phyloP scores from a whole-genome alignment of 208 protist species.

The Porcisia hertigi region DNA sequence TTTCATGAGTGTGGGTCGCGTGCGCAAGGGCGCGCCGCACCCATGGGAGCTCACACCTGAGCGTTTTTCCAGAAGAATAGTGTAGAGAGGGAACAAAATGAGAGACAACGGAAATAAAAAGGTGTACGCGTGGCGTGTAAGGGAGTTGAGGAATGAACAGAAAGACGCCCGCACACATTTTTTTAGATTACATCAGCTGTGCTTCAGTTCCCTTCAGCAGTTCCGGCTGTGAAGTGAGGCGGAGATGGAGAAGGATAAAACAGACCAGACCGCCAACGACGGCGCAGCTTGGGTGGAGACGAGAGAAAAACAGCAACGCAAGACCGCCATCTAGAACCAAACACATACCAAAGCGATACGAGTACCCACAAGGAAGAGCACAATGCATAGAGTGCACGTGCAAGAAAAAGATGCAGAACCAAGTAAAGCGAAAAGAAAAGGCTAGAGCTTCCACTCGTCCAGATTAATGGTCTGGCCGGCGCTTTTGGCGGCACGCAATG shows the following conservation, averaged over 20 bases:
- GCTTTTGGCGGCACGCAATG: constrained; percentile 72
- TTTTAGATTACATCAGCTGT: constrained; percentile 10
- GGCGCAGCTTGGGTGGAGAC: not conserved
- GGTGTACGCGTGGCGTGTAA: not conserved
- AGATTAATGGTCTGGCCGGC: constrained; percentile 80
- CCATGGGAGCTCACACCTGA: not conserved
- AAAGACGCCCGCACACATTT: not conserved
- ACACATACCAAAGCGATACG: not conserved
- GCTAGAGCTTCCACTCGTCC: constrained; percentile 81
- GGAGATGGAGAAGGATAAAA: not conserved
- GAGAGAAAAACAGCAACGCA: not conserved
- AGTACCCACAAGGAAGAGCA: not conserved
- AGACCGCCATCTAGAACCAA: not conserved
- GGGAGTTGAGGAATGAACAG: not conserved
- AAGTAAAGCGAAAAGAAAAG: not conserved
- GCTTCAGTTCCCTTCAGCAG: not conserved
- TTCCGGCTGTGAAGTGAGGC: not conserved
- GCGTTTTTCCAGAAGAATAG: not conserved
- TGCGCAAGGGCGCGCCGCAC: not conserved
- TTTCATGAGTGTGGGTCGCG: not conserved
- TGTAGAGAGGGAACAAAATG: constrained; percentile 4
- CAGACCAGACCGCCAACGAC: not conserved
- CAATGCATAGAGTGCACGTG: not conserved
- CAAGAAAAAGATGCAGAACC: constrained; percentile 12
- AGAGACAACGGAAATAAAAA: not conserved